Conservation (phyloP, 495 filamentous ascomycete genomes). For the Paragyromitra xinjiangensis region DNA sequence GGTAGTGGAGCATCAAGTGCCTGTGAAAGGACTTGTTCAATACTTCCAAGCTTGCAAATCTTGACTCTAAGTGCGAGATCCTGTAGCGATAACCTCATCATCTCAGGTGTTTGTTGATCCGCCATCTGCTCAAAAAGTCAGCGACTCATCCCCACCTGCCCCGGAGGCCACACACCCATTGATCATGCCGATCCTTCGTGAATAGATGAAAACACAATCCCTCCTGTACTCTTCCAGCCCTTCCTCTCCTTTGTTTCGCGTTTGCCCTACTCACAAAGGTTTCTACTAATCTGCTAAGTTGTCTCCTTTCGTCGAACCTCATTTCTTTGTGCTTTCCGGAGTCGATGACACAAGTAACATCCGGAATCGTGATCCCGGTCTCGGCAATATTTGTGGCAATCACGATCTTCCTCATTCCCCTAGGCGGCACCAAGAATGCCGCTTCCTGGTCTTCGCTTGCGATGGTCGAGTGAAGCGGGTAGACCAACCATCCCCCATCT, state of each 20-base stretch:
- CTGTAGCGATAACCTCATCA: slow-evolving; percentile 91
- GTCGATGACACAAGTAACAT: slow-evolving; percentile 94
- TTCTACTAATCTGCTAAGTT: slow-evolving; percentile 87
- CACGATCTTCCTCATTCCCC: slow-evolving; percentile 85
- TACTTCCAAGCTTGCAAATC: slow-evolving; percentile 90
- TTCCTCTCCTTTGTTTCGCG: slow-evolving; percentile 89
- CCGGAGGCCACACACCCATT: slow-evolving; percentile 58
- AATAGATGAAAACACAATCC: slow-evolving; percentile 96
- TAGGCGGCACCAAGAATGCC: slow-evolving; percentile 84
- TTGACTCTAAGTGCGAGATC: slow-evolving; percentile 96
- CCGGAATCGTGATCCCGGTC: slow-evolving; percentile 96
- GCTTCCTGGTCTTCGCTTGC: slow-evolving; percentile 95
- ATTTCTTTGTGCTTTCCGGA: slow-evolving; percentile 96
- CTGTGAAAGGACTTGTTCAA: slow-evolving; percentile 87
- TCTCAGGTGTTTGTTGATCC: slow-evolving; percentile 93
- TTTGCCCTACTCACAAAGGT: slow-evolving; percentile 94
- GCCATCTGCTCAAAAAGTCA: slow-evolving; percentile 66
- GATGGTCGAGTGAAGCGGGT: slow-evolving; percentile 91
- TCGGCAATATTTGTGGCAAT: slow-evolving; percentile 97
- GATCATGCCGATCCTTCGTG: slow-evolving; percentile 84
- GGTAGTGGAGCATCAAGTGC: slow-evolving; percentile 88
- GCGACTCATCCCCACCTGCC: neutral
- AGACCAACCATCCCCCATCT: slow-evolving; percentile 73
- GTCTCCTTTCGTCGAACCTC: slow-evolving; percentile 89
- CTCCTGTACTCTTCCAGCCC: slow-evolving; percentile 94